phyloP scores from a whole-genome alignment of 2,329 filamentous ascomycete species.

The Venturia pyrina region DNA sequence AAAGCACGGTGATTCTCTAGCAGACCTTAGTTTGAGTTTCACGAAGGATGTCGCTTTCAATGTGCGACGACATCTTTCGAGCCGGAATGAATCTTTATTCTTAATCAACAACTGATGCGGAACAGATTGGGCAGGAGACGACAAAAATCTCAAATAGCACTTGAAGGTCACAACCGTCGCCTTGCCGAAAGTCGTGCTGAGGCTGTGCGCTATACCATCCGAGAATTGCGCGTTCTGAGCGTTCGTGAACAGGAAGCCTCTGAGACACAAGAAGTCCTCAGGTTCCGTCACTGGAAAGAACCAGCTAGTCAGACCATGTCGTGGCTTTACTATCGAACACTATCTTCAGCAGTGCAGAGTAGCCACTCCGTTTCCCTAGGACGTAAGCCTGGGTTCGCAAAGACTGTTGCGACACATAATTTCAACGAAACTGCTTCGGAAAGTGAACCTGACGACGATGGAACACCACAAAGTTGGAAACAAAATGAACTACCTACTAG shows the following conservation, averaged over 20 bases:
- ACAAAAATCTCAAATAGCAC: neutral
- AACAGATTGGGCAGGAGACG: neutral
- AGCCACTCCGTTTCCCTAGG: neutral
- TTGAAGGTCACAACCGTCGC: neutral
- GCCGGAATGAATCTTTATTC: neutral
- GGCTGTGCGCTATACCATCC: neutral
- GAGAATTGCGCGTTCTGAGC: neutral
- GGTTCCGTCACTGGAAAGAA: constrained; percentile 7
- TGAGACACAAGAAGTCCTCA: constrained; percentile 1
- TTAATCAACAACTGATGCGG: neutral
- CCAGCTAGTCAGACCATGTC: neutral
- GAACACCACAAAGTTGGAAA: neutral
- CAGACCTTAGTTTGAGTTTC: neutral
- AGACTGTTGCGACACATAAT: neutral
- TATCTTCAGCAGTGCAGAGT: neutral
- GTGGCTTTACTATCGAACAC: constrained; percentile 4
- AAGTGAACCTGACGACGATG: neutral
- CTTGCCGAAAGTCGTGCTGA: constrained; percentile 6
- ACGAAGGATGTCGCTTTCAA: neutral
- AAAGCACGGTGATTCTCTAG: too few relatives aligned
- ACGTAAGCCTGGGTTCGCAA: neutral
- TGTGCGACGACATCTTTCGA: neutral
- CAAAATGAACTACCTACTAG: neutral
- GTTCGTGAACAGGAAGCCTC: neutral
- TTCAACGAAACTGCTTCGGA: neutral